A percentile compares a stretch with the other conserved stretches of the same genome.
Conservation (phyloP, 495 filamentous ascomycete species). For the Penicillium longicatenatum region DNA sequence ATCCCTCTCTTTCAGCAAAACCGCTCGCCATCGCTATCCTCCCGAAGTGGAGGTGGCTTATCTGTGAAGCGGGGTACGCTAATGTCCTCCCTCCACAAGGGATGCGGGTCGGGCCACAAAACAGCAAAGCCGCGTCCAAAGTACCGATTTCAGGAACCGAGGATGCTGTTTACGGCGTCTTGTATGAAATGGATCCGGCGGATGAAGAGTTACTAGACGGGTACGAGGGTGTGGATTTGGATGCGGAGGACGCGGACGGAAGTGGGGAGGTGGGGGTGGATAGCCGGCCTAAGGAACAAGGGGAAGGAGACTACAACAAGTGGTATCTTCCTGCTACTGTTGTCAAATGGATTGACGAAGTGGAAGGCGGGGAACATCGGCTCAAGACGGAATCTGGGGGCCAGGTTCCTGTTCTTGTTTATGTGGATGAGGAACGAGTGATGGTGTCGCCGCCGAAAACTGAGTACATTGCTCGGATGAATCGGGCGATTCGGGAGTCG, state of each 20-base stretch:
- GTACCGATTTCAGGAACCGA: slow-evolving; percentile 25
- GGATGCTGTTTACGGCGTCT: slow-evolving; percentile 59
- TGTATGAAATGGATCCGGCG: slow-evolving; percentile 52
- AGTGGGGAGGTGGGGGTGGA: slow-evolving; percentile 28
- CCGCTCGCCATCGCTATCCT: slow-evolving; percentile 51
- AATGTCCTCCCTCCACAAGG: slow-evolving; percentile 56
- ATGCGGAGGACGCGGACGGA: slow-evolving; percentile 14
- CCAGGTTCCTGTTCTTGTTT: slow-evolving; percentile 51
- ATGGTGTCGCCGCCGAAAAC: slow-evolving; percentile 45
- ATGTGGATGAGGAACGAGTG: slow-evolving; percentile 54
- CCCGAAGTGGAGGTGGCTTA: slow-evolving; percentile 61
- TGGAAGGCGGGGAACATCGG: slow-evolving; percentile 12
- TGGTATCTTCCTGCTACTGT: slow-evolving; percentile 40
- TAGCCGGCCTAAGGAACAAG: slow-evolving; percentile 48
- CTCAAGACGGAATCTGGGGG: slow-evolving; percentile 9
- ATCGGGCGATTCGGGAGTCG: slow-evolving; percentile 65
- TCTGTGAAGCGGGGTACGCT: slow-evolving; percentile 68
- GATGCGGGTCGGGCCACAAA: slow-evolving; percentile 29
- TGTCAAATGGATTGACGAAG: slow-evolving; percentile 38
- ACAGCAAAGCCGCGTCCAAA: slow-evolving; percentile 14
- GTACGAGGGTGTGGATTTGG: slow-evolving; percentile 45
- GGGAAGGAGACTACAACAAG: slow-evolving; percentile 40
- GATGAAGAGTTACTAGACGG: slow-evolving; percentile 44
- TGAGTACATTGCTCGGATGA: slow-evolving; percentile 72
- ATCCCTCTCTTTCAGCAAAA: slow-evolving; percentile 50